A percentile compares a stretch with the other conserved stretches of the same genome.
phyloP scores from a whole-genome alignment of 768 basidiomycete species.

The Termitomyces sp. region DNA sequence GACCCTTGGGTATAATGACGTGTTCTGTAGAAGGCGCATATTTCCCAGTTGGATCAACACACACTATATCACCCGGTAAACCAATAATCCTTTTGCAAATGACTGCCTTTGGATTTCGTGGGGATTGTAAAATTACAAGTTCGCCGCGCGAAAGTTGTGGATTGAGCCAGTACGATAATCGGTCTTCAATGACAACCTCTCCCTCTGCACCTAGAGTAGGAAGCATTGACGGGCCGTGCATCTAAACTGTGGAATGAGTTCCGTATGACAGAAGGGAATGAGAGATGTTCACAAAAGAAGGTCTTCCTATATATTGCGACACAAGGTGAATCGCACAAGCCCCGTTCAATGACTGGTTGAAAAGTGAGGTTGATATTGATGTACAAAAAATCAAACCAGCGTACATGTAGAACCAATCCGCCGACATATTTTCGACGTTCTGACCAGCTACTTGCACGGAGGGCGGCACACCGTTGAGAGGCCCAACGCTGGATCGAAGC shows the following conservation, averaged over 20 bases:
- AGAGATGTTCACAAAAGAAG: slow-evolving; percentile 38
- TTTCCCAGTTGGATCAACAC: slow-evolving; percentile 78
- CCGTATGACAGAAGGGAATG: slow-evolving; percentile 1
- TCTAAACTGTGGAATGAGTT: slow-evolving; percentile 31
- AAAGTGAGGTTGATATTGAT: neutral
- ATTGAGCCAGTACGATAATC: slow-evolving; percentile 45
- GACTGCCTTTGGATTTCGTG: slow-evolving; percentile 54
- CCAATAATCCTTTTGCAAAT: slow-evolving; percentile 91
- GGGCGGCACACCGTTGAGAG: slow-evolving; percentile 1
- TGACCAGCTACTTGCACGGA: slow-evolving; percentile 13
- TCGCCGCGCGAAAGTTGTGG: slow-evolving; percentile 67
- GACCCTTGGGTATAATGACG: slow-evolving; percentile 74
- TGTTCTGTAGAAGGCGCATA: slow-evolving; percentile 64
- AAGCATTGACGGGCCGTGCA: slow-evolving; percentile 74
- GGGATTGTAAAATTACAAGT: slow-evolving; percentile 66
- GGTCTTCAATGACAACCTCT: slow-evolving; percentile 61
- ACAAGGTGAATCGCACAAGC: slow-evolving; percentile 58
- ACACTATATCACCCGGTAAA: slow-evolving; percentile 82
- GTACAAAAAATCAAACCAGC: neutral
- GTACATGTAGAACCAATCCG: slow-evolving; percentile 14
- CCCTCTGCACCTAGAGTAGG: slow-evolving; percentile 60
- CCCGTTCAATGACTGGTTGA: slow-evolving; percentile 44
- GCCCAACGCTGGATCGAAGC: neutral
- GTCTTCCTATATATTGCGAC: slow-evolving; percentile 51
- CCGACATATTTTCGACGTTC: slow-evolving; percentile 13